Base-by-base conservation (phyloP, 2,329 filamentous ascomycete genomes). In the Trichophyton schoenleinii region DNA sequence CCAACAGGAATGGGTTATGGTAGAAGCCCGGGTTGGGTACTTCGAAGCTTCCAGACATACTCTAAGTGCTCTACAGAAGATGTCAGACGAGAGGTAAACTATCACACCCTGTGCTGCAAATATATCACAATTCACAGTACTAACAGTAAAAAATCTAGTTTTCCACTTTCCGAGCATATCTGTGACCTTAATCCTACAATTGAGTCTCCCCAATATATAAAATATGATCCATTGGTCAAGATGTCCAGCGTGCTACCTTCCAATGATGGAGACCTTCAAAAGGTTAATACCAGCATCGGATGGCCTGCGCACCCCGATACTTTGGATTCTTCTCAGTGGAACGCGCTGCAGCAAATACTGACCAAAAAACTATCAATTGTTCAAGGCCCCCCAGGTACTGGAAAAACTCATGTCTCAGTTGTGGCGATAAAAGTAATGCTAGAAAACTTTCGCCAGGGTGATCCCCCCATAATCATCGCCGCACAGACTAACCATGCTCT, bases 401-500 rank as follows among this genome's bases (percentile, higher is more conserved):
- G 85, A 3, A 96, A 96, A 70, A 96, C 91, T 0, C 87, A 87
- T 65, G 87, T 91, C 0, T 94, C 89, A 0, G 83, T 92, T 1
- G 76, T 85, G 28, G 87, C 87, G 0, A 71, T 96, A 8, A 83
- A 82, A 55, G 78, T 86, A 1, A 75, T 91, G 60, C 75, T 89
- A 0, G 73, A 78, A 1, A 88, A 87, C 60, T 79, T 83, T 68
- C 70, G 71, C 1, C 67, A 69, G 1, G 77, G 73, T 0, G 83
- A 86, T 62, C 80, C 85, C 7, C 88, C 88, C 0, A 85, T 96
- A 34, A 79, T 96, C 20, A 79, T 96, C 2, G 82, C 90, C 0
- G 90, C 89, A 6, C 90, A 96, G 67, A 96, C 91, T 0, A 96
- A 96, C 63, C 90, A 96, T 72, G 91, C 91, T 0, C 76, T 96